These are phyloP conservation scores for Oryza brachyantha DNA, from an alignment of 176 grass and related monocot genomes.

Conservation along the genomic window DNA sequence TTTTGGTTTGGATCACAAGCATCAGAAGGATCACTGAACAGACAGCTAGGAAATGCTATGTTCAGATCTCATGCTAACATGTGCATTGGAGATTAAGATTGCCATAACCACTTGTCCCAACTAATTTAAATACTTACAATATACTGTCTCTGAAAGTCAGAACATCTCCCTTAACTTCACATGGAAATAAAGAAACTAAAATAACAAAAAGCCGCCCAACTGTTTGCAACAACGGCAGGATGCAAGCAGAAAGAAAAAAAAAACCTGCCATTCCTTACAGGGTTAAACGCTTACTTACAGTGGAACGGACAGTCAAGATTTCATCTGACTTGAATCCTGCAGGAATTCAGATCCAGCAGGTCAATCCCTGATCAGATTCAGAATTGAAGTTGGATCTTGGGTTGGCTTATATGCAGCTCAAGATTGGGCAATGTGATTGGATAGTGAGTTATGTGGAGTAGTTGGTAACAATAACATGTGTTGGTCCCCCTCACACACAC, in stretches of 20 bases:
- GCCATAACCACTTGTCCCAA: conserved; percentile 41
- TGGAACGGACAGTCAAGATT: neutral
- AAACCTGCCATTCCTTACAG: neutral
- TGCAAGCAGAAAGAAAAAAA: neutral
- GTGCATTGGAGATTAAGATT: conserved; percentile 51
- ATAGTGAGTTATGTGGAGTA: conserved; percentile 46
- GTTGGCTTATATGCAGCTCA: conserved; percentile 44
- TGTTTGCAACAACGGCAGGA: neutral
- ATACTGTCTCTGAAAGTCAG: conserved; percentile 24
- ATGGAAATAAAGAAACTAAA: neutral
- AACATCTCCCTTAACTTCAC: conserved; percentile 24
- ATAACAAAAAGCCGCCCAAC: neutral
- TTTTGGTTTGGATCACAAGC: conserved; percentile 41
- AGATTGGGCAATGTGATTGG: conserved; percentile 58
- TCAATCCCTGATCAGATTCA: conserved; percentile 48
- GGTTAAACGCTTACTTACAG: neutral
- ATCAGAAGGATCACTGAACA: conserved; percentile 43
- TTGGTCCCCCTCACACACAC: neutral
- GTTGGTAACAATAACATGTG: conserved; percentile 52
- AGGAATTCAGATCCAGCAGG: conserved; percentile 40
- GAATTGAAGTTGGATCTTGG: conserved; percentile 57
- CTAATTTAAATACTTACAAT: conserved; percentile 27
- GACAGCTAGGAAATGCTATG: conserved; percentile 53
- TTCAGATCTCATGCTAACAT: conserved; percentile 45
- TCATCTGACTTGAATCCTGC: conserved; percentile 21